These are phyloP conservation scores for Mycosphaerella sp. DNA, from an alignment of 2,329 filamentous ascomycete species.

Conservation along the genomic window DNA sequence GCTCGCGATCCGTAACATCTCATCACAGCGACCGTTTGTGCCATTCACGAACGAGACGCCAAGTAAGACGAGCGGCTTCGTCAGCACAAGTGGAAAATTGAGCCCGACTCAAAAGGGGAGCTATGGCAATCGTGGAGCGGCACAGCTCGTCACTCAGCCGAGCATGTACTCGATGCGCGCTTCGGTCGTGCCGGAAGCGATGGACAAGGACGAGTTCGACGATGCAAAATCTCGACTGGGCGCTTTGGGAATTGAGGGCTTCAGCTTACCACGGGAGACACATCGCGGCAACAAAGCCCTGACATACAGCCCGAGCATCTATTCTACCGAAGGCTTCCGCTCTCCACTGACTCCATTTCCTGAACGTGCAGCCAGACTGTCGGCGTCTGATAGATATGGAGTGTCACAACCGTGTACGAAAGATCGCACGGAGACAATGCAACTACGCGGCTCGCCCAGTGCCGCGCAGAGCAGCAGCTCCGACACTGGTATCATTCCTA, in stretches of 20 bases:
- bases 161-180: slow-evolving; percentile 30
- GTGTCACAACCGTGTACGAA: neutral
- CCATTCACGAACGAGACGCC: slow-evolving; percentile 14
- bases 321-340: slow-evolving; percentile 18
- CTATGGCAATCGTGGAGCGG: slow-evolving; percentile 21
- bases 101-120: slow-evolving; percentile 26
- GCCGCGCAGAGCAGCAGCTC: slow-evolving; percentile 11
- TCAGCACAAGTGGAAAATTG: slow-evolving; percentile 17
- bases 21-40: slow-evolving; percentile 2
- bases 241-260: slow-evolving; percentile 28
- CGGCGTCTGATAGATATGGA: neutral
- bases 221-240: slow-evolving; percentile 28
- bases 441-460: slow-evolving; percentile 1
- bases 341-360: slow-evolving; percentile 1
- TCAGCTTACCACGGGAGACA: slow-evolving; percentile 26
- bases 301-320: slow-evolving; percentile 29
- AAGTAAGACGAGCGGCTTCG: slow-evolving; percentile 9
- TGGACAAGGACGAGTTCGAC: slow-evolving; percentile 21
- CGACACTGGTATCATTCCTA: slow-evolving; percentile 14
- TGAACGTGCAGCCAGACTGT: slow-evolving; percentile 1
- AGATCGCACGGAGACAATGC: neutral
- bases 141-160: slow-evolving; percentile 26
- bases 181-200: slow-evolving; percentile 25
- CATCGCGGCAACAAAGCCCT: slow-evolving; percentile 13
- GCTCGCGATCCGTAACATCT: slow-evolving; percentile 11